Conservation (phyloP, 345 rosid genomes). For the Triadica sebifera region DNA sequence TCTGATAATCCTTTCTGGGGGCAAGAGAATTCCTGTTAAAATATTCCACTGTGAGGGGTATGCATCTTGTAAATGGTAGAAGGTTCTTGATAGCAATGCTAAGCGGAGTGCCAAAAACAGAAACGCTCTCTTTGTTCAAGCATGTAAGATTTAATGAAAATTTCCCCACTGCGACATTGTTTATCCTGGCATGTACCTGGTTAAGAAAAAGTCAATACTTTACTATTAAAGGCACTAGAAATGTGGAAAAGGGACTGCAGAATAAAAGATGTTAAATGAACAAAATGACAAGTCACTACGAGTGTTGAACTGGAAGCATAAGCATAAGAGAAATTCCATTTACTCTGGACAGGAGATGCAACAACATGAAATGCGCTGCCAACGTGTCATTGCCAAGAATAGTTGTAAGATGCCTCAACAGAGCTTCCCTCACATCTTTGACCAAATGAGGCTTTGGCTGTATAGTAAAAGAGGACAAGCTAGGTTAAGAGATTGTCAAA, state of each 20-base stretch:
- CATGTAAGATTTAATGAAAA: constrained; percentile 70
- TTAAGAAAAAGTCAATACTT: not conserved
- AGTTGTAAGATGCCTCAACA: constrained; percentile 61
- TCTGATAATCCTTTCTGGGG: constrained; percentile 78
- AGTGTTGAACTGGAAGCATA: not conserved
- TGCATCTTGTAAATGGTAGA: constrained; percentile 60
- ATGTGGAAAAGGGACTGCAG: not conserved
- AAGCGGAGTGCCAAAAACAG: constrained; percentile 58
- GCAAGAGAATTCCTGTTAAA: constrained; percentile 66
- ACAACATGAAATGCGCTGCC: constrained; percentile 64
- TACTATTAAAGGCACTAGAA: not conserved
- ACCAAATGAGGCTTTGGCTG: constrained; percentile 60
- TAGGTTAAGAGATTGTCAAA: not conserved
- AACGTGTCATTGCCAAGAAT: constrained; percentile 77
- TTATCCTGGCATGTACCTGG: constrained; percentile 83
- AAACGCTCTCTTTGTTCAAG: constrained; percentile 62
- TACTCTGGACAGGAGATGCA: constrained; percentile 84
- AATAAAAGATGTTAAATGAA: not conserved
- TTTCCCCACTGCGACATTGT: constrained; percentile 82
- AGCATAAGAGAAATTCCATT: constrained; percentile 2
- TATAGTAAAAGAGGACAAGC: constrained; percentile 14
- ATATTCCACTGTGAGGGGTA: constrained; percentile 65
- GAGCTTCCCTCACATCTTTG: constrained; percentile 59
- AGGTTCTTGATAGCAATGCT: constrained; percentile 49
- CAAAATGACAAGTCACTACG: not conserved